phyloP scores from a whole-genome alignment of 345 rosid genomes.

The Arabidopsis suecica region DNA sequence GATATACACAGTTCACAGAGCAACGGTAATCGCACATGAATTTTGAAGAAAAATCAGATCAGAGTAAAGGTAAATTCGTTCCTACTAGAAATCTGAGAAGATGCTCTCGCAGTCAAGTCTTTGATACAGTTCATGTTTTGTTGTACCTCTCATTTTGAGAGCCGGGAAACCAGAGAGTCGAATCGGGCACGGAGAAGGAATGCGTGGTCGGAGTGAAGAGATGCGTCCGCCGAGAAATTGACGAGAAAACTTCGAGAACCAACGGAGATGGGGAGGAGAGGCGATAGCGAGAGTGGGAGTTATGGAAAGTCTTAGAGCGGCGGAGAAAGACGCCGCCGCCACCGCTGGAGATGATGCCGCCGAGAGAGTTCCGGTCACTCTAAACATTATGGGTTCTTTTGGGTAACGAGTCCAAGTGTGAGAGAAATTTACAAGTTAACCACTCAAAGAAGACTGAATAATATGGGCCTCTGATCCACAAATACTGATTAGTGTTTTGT shows the following conservation, averaged over 20 bases:
- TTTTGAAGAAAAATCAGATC: conserved; percentile 1
- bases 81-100: background rate
- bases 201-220: conserved; percentile 32
- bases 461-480: conserved; percentile 5
- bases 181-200: conserved; percentile 21
- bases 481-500: background rate
- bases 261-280: conserved; percentile 43
- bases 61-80: background rate
- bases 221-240: conserved; percentile 37
- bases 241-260: conserved; percentile 50
- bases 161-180: conserved; percentile 34
- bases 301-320: conserved; percentile 50
- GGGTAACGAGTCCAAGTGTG: conserved; percentile 8
- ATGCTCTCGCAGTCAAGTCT: conserved; percentile 1
- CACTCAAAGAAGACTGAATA: background rate
- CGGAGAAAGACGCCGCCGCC: conserved; percentile 29
- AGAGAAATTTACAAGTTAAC: background rate
- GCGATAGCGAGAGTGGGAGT: conserved; percentile 47
- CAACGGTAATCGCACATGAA: background rate
- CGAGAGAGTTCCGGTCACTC: conserved; percentile 38
- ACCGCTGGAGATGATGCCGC: conserved; percentile 38
- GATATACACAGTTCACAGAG: background rate
- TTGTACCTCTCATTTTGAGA: conserved; percentile 45
- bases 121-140: background rate
- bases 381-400: conserved; percentile 28